phyloP scores from a whole-genome alignment of 2,329 filamentous ascomycete species.

The Venturia pyrina region DNA sequence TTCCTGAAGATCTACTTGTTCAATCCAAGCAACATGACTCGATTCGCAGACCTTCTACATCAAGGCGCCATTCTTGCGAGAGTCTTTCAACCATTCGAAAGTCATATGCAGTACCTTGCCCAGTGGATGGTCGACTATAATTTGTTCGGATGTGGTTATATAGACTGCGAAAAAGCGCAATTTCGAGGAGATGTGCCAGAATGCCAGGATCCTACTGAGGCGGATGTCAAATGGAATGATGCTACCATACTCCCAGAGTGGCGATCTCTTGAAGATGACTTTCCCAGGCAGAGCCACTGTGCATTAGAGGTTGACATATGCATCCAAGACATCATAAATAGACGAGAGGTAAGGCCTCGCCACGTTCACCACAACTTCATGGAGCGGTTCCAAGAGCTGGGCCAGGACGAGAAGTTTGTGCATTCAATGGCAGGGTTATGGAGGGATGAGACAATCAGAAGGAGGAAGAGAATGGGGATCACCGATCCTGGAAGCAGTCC shows the following conservation, averaged over 20 bases:
- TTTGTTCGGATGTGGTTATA: slow-evolving; percentile 83
- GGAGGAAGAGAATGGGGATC: slow-evolving; percentile 61
- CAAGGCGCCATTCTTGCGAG: slow-evolving; percentile 81
- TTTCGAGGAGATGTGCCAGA: slow-evolving; percentile 71
- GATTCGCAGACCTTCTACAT: slow-evolving; percentile 74
- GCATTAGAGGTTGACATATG: slow-evolving; percentile 83
- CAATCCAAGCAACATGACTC: slow-evolving; percentile 77
- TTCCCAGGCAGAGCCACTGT: slow-evolving; percentile 78
- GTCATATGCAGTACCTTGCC: slow-evolving; percentile 80
- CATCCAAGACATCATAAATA: slow-evolving; percentile 79
- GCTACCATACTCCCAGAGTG: slow-evolving; percentile 51
- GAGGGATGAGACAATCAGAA: slow-evolving; percentile 75
- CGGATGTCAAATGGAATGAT: slow-evolving; percentile 69
- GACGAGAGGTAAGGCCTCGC: slow-evolving; percentile 64
- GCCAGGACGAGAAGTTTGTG: slow-evolving; percentile 68
- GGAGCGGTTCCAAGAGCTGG: slow-evolving; percentile 56
- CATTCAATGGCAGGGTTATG: slow-evolving; percentile 90
- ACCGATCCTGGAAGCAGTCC: slow-evolving; percentile 56
- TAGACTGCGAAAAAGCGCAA: slow-evolving; percentile 58
- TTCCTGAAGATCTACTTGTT: slow-evolving; percentile 94
- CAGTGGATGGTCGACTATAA: slow-evolving; percentile 99
- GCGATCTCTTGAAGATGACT: slow-evolving; percentile 51
- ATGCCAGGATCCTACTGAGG: slow-evolving; percentile 50
- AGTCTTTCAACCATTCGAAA: slow-evolving; percentile 84
- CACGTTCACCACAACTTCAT: slow-evolving; percentile 77